Conservation (phyloP, 257 asterid species). For the Parsonsia alboflavescens region DNA sequence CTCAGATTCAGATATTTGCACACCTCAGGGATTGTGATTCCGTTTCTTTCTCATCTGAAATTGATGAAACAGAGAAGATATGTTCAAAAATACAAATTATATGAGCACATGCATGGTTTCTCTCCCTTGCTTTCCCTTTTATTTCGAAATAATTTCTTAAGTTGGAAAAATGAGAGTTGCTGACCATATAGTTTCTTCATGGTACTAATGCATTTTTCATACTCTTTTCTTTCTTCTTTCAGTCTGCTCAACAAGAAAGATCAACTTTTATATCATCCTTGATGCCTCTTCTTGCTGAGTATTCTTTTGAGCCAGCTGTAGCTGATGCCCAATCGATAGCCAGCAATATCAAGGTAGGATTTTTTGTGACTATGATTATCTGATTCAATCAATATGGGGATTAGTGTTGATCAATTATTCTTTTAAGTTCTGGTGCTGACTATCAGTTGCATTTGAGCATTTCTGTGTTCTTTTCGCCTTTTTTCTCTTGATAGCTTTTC, state of each 20-base stretch:
- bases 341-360: conserved; percentile 76
- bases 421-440: not conserved
- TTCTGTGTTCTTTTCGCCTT: not conserved
- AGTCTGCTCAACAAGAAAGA: conserved; percentile 96
- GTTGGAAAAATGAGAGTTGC: not conserved
- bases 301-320: conserved; percentile 82
- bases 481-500: not conserved
- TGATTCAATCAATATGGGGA: not conserved
- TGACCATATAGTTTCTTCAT: not conserved
- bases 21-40: not conserved
- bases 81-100: not conserved
- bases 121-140: not conserved
- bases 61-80: too few species aligned
- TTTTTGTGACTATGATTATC: not conserved
- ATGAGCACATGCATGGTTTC: not conserved
- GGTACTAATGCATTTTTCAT: conserved; percentile 14
- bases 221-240: conserved; percentile 33
- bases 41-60: not conserved
- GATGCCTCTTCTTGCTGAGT: conserved; percentile 94
- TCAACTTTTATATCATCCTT: conserved; percentile 67
- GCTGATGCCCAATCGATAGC: conserved; percentile 96
- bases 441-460: not conserved
- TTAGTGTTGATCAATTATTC: not conserved
- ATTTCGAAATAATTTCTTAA: not conserved
- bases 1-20: not conserved